phyloP scores from a whole-genome alignment of 2,329 filamentous ascomycete species.

The Trichoderma polysporum region DNA sequence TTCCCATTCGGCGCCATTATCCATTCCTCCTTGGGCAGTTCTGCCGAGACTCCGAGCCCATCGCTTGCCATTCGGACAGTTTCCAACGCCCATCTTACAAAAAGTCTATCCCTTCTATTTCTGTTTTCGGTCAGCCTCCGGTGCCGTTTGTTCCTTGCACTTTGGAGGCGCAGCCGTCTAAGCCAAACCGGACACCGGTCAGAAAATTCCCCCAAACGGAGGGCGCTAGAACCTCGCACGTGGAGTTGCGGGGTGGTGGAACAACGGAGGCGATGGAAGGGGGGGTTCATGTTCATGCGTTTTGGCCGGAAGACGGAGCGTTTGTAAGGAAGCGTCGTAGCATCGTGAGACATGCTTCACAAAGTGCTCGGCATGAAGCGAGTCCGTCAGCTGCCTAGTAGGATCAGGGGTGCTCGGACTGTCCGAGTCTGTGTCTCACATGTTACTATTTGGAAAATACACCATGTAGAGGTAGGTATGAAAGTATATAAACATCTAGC shows the following conservation, averaged over 20 bases:
- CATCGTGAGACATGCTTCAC: slow-evolving; percentile 2
- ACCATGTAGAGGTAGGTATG: background rate
- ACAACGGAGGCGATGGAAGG: background rate
- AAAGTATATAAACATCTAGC: background rate
- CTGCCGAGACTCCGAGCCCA: background rate
- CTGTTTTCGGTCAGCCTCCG: background rate
- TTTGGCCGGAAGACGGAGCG: background rate
- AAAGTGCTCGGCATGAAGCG: background rate
- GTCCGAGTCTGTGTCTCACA: slow-evolving; percentile 11
- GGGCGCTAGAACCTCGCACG: background rate
- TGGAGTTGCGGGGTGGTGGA: background rate
- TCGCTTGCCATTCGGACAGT: background rate
- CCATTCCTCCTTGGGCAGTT: background rate
- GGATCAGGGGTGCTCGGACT: slow-evolving; percentile 9
- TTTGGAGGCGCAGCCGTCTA: background rate
- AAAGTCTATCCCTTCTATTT: background rate
- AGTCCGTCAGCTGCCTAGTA: background rate
- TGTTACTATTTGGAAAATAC: background rate
- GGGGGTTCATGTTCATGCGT: background rate
- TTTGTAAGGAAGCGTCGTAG: background rate
- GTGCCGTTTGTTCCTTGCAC: slow-evolving; percentile 6
- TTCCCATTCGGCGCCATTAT: background rate
- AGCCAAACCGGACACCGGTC: background rate
- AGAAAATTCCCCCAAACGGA: background rate
- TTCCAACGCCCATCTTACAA: background rate